phyloP scores from a whole-genome alignment of 2,329 filamentous ascomycete genomes.

The Sarocladiaceae sp. region DNA sequence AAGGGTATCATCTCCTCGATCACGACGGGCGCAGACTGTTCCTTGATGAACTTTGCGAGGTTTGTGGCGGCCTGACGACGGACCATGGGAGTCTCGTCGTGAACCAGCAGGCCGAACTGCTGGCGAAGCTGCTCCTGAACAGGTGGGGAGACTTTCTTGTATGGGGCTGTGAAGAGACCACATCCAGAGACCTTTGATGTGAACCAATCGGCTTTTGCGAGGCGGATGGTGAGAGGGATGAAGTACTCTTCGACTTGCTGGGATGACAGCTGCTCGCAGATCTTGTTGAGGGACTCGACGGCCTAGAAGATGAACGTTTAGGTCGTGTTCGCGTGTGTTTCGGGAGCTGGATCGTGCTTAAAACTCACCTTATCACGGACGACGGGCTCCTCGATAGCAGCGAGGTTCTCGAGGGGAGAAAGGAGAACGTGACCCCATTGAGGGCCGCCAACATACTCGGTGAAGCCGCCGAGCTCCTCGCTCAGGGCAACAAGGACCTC shows the following conservation, averaged over 20 bases:
- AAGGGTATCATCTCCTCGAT: conserved; percentile 99
- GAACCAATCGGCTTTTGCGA: conserved; percentile 99
- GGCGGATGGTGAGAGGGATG: conserved; percentile 88
- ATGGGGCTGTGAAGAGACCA: conserved; percentile 88
- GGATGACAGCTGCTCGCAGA: conserved; percentile 84
- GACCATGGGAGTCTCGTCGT: conserved; percentile 99
- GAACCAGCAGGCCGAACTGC: conserved; percentile 87
- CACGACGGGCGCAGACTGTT: conserved; percentile 85
- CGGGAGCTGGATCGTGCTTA: not conserved
- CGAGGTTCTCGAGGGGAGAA: conserved; percentile 94
- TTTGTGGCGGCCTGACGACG: conserved; percentile 94
- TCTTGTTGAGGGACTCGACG: conserved; percentile 98
- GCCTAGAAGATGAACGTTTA: conserved; percentile 49
- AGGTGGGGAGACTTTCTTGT: conserved; percentile 81
- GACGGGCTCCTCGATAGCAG: conserved; percentile 95
- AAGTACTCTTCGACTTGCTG: conserved; percentile 96
- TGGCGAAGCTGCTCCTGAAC: conserved; percentile 87
- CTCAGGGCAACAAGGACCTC: conserved; percentile 95
- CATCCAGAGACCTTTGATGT: conserved; percentile 98
- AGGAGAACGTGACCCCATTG: conserved; percentile 93
- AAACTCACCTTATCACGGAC: conserved; percentile 84
- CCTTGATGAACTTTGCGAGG: conserved; percentile 94
- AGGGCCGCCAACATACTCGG: conserved; percentile 94
- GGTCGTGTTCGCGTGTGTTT: not conserved
- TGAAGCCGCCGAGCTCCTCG: conserved; percentile 92